Evolutionary conservation across 2,329 filamentous ascomycete genomes (phyloP).

Genomic region (Gliomastix tumulicola): DNA sequence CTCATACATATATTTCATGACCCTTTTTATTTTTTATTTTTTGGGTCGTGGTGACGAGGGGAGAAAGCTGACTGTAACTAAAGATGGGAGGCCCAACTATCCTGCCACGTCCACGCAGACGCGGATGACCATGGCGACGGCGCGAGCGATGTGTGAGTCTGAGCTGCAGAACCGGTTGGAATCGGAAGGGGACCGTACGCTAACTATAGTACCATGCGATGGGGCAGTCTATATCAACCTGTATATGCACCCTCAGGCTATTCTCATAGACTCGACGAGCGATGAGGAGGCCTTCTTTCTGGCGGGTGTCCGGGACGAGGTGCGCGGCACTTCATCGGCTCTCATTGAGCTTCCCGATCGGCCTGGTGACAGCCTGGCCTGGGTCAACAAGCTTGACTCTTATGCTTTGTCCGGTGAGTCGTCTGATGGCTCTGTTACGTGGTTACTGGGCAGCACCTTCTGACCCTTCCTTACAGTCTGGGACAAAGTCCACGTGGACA

Average conservation of each 20-base stretch:
- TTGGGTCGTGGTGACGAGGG: too few species aligned
- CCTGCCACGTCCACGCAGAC: constrained; percentile 60
- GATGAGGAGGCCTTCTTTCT: constrained; percentile 65
- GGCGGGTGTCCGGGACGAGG: constrained; percentile 48
- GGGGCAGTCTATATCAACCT: constrained; percentile 56
- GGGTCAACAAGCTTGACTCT: constrained; percentile 74
- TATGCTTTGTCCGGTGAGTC: constrained; percentile 57
- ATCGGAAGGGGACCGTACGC: too few species aligned
- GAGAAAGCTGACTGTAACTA: too few species aligned
- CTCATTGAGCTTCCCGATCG: constrained; percentile 69
- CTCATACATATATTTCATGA: constrained; percentile 14
- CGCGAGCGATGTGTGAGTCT: constrained; percentile 54
- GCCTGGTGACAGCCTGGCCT: constrained; percentile 57
- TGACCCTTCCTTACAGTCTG: constrained; percentile 49
- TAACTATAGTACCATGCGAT: too few species aligned
- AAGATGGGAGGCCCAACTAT: constrained; percentile 73
- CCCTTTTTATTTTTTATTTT: too few species aligned
- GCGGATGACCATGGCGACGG: constrained; percentile 59
- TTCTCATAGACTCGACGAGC: constrained; percentile 62
- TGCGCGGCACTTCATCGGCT: constrained; percentile 44
- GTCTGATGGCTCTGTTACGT: too few species aligned
- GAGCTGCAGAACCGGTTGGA: too few species aligned
- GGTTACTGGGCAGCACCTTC: not conserved
- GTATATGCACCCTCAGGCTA: constrained; percentile 70
- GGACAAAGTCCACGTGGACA: constrained; percentile 73